Evolutionary conservation across 139 green algal genomes (phyloP).

Genomic region (Nannochloris sp.): DNA sequence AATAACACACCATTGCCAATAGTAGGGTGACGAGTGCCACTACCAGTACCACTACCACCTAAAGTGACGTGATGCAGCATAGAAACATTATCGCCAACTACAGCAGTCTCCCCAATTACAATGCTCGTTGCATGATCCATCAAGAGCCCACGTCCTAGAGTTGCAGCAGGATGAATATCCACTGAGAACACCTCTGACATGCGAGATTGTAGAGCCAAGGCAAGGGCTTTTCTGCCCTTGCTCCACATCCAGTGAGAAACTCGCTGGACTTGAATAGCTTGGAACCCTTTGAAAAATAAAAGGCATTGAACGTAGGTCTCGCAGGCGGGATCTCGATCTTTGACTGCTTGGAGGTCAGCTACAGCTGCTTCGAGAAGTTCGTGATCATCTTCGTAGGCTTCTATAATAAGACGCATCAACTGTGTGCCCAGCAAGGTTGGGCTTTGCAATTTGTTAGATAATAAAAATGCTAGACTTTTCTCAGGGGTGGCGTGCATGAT

Average conservation of each 20-base stretch:
- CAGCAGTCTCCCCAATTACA: constrained; percentile 94
- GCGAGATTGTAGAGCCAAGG: constrained; percentile 66
- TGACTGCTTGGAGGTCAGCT: constrained; percentile 73
- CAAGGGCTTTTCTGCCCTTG: constrained; percentile 63
- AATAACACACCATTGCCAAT: constrained; percentile 82
- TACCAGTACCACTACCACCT: constrained; percentile 75
- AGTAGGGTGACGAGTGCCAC: constrained; percentile 56
- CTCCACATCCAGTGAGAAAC: constrained; percentile 87
- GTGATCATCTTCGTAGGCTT: constrained; percentile 45
- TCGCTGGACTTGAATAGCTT: constrained; percentile 89
- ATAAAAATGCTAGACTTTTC: constrained; percentile 77
- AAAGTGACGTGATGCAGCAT: constrained; percentile 95
- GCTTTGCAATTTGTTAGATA: constrained; percentile 90
- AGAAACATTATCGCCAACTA: constrained; percentile 88
- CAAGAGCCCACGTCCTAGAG: constrained; percentile 86
- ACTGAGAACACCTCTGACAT: constrained; percentile 77
- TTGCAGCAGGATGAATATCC: constrained; percentile 91
- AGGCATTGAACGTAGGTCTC: constrained; percentile 74
- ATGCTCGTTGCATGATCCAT: constrained; percentile 81
- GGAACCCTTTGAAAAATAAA: constrained; percentile 93
- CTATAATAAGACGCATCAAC: constrained; percentile 81
- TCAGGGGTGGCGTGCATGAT: constrained; percentile 82
- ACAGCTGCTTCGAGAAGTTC: constrained; percentile 55
- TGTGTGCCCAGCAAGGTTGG: constrained; percentile 86
- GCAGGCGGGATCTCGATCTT: constrained; percentile 87